Evolutionary conservation across 2,329 filamentous ascomycete species (phyloP), one percentile per base, ranked within the genome.

Genomic region (Penicillium paneum): DNA sequence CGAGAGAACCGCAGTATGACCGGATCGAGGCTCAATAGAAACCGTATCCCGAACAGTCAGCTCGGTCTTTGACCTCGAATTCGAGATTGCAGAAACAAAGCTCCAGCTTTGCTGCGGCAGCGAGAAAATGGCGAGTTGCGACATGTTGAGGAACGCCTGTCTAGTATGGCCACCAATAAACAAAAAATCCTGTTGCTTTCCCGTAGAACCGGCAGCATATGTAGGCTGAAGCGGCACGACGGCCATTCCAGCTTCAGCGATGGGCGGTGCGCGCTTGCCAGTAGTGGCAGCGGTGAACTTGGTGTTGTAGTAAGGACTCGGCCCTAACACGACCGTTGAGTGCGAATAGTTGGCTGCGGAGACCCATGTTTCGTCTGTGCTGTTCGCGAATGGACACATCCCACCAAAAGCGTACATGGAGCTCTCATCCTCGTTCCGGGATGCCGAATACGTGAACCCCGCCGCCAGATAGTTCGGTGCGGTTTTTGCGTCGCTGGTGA

Each of bases 111-210:
- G 86, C 65, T 95, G 88, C 0, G 93, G 93, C 7, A 97, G 78
- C 50, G 86, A 92, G 79, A 92, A 96, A 1, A 97, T 77, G 0
- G 91, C 93, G 1, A 93, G 84, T 40, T 91, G 90, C 53, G 90
- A 95, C 88, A 96, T 97, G 71, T 97, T 96, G 75, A 97, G 87
- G 68, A 96, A 97, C 0, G 91, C 92, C 15, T 78, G 74, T 62
- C 84, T 79, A 0, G 91, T 96, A 69, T 97, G 91, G 0, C 93
- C 93, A 38, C 92, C 93, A 15, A 97, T 76, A 21, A 97, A 75
- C 12, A 96, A 83, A 61, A 90, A 93, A 63, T 87, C 86, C 58
- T 88, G 85, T 68, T 92, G 85, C 67, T 91, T 78, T 3, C 83
- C 86, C 15, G 74, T 75, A 8, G 83, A 85, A 5, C 81, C 80